Conservation (phyloP, 164 flowering plant genomes). For the Hamamelis virginiana region DNA sequence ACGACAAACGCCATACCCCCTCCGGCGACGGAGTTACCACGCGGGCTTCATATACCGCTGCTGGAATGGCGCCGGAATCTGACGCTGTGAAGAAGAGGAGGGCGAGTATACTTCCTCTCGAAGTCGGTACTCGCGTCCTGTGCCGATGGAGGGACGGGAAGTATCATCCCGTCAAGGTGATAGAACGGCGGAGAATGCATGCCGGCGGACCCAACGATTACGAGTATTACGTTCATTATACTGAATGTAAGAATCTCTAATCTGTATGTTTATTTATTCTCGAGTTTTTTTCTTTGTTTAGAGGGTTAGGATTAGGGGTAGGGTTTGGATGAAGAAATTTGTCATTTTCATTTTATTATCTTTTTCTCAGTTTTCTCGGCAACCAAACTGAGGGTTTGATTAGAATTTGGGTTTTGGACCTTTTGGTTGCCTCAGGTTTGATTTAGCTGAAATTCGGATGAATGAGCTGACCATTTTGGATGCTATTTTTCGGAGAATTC, state of each 20-base stretch:
- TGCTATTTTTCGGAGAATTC: too few relatives aligned
- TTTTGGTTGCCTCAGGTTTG: conserved; percentile 1
- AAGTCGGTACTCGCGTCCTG: conserved; percentile 91
- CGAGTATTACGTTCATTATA: conserved; percentile 97
- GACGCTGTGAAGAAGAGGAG: conserved; percentile 49
- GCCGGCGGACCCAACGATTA: conserved; percentile 50
- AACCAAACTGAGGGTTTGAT: neutral
- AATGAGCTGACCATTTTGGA: too few relatives aligned
- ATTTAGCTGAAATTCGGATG: neutral
- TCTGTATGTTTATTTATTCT: neutral
- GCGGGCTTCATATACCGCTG: neutral
- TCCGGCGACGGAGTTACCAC: conserved; percentile 14
- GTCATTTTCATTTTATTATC: neutral
- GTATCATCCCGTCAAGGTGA: conserved; percentile 90
- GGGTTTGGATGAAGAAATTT: too few relatives aligned
- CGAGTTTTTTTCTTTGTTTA: neutral
- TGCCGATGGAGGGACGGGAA: conserved; percentile 96
- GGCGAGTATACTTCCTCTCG: conserved; percentile 54
- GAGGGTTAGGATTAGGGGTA: conserved; percentile 22
- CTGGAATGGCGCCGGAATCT: conserved; percentile 17
- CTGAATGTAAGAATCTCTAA: conserved; percentile 63
- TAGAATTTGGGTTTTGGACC: conserved; percentile 15
- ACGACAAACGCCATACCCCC: conserved; percentile 1
- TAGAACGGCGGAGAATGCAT: conserved; percentile 68
- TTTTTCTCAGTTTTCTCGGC: neutral